Evolutionary conservation across 257 asterid species (phyloP).

Genomic region (Nicotiana obtusifolia): DNA sequence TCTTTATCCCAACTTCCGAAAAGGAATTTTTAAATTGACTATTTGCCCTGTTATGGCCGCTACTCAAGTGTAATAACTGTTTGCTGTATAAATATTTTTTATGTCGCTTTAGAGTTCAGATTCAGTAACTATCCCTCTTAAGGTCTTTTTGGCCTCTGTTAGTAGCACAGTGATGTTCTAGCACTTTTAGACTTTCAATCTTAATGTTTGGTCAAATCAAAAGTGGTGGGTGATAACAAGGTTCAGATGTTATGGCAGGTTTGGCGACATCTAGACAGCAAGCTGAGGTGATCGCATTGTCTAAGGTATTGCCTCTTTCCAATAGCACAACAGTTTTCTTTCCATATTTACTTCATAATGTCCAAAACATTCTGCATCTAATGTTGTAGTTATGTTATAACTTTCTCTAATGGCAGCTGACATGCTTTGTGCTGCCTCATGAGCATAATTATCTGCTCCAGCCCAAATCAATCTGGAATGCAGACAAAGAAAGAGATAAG

Average conservation of each 20-base stretch:
- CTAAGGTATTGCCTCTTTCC: slow-evolving; percentile 51
- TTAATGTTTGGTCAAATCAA: not conserved
- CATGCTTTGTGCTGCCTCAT: slow-evolving; percentile 76
- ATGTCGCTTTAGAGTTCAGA: not conserved
- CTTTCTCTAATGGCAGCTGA: slow-evolving; percentile 54
- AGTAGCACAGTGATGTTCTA: not conserved
- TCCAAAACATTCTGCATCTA: not conserved
- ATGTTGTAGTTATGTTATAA: slow-evolving; percentile 15
- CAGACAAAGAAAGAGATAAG: slow-evolving; percentile 57
- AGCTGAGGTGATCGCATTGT: slow-evolving; percentile 71
- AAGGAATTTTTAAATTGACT: not conserved
- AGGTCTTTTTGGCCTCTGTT: not conserved
- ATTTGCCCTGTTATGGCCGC: not conserved
- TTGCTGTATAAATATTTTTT: not conserved
- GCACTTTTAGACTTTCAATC: not conserved
- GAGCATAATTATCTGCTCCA: slow-evolving; percentile 56
- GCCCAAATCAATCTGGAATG: slow-evolving; percentile 83
- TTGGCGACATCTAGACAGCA: slow-evolving; percentile 46
- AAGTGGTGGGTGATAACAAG: slow-evolving; percentile 4
- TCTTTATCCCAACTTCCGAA: not conserved
- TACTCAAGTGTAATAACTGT: not conserved
- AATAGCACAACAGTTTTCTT: not conserved
- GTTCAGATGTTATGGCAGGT: slow-evolving; percentile 49
- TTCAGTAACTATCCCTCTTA: not conserved
- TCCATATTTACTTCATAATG: not conserved